phyloP scores from a whole-genome alignment of 2,329 filamentous ascomycete species.

The Penicillium sp. region DNA sequence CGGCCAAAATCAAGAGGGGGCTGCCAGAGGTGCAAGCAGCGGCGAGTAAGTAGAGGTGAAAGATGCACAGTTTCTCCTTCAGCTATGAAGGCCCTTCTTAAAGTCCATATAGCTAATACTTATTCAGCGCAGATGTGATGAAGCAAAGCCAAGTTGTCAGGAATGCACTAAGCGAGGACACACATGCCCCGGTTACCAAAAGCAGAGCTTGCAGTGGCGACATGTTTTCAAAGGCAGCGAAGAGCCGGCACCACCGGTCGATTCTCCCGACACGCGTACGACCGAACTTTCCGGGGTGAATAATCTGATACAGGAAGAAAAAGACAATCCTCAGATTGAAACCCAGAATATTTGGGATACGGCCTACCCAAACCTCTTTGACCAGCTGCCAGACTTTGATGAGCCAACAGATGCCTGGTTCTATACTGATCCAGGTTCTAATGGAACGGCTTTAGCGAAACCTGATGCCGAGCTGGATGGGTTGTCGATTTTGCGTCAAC shows the following conservation, averaged over 20 bases:
- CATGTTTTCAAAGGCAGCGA: slow-evolving; percentile 18
- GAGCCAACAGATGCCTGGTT: slow-evolving; percentile 6
- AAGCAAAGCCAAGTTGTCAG: slow-evolving; percentile 24
- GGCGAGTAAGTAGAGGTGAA: slow-evolving; percentile 25
- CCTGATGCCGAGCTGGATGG: slow-evolving; percentile 11
- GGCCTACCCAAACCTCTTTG: slow-evolving; percentile 13
- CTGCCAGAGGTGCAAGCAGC: slow-evolving; percentile 25
- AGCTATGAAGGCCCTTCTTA: neutral
- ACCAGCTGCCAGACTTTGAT: slow-evolving; percentile 18
- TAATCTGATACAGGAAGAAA: neutral
- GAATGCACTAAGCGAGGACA: slow-evolving; percentile 20
- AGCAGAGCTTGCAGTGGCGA: slow-evolving; percentile 23
- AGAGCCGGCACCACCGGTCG: neutral
- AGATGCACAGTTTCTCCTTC: slow-evolving; percentile 8
- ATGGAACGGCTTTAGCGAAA: slow-evolving; percentile 1
- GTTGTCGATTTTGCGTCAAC: slow-evolving; percentile 18
- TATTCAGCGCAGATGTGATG: slow-evolving; percentile 24
- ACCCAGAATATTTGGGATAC: slow-evolving; percentile 13
- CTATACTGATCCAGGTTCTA: slow-evolving; percentile 1
- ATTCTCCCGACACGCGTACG: neutral
- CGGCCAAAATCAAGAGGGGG: slow-evolving; percentile 24
- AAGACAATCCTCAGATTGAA: slow-evolving; percentile 2
- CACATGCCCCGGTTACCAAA: slow-evolving; percentile 22
- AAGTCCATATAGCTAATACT: neutral
- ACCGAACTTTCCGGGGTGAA: neutral